Percentiles rank a stretch among this genome's conserved stretches.
These are phyloP conservation scores for Nissolia schottii DNA, from an alignment of 306 rosid genomes.

Conservation along the genomic window DNA sequence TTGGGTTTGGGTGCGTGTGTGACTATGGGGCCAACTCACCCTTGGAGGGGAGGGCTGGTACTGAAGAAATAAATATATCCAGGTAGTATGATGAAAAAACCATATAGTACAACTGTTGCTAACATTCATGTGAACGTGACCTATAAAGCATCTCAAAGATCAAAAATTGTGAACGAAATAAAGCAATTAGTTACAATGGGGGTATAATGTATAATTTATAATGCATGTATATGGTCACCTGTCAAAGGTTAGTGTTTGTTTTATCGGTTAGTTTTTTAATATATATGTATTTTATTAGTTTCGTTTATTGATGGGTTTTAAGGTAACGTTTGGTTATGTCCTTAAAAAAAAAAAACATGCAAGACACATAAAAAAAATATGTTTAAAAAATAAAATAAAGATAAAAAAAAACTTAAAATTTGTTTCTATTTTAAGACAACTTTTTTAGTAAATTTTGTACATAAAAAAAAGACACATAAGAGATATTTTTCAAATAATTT, in stretches of 20 bases:
- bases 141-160: slow-evolving; percentile 20
- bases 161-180: not conserved
- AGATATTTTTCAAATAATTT: no score
- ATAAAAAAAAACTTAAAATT: no score
- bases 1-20: not conserved
- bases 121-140: slow-evolving; percentile 36
- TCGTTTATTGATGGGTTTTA: no score
- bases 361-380: no score
- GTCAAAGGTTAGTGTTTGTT: slow-evolving; percentile 13
- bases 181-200: not conserved
- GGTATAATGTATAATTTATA: no score
- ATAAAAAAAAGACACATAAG: no score
- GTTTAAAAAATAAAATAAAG: no score
- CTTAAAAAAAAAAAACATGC: no score
- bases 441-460: no score
- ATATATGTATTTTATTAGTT: slow-evolving; percentile 10
- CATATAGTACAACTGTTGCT: slow-evolving; percentile 32
- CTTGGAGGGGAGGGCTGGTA: not conserved
- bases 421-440: no score
- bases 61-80: slow-evolving; percentile 16
- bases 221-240: slow-evolving; percentile 26
- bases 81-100: slow-evolving; percentile 29
- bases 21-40: not conserved
- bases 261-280: not conserved
- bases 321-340: no score